Percentiles rank a stretch among this genome's conserved stretches.
These are phyloP conservation scores for Pseudoperonospora humuli DNA, from an alignment of 352 stramenopile genomes.

Conservation along the genomic window DNA sequence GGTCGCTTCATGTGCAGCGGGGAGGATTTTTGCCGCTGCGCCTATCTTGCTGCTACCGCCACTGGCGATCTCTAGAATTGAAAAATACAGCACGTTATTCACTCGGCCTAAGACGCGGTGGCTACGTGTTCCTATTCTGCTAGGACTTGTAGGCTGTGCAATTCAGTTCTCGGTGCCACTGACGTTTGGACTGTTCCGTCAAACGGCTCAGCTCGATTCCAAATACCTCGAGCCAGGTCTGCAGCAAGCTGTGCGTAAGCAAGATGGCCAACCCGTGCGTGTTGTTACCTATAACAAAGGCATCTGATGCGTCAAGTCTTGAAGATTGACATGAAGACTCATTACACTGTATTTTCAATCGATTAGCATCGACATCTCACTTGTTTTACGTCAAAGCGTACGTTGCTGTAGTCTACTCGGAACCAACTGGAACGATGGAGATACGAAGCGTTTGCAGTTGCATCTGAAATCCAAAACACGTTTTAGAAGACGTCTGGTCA, in stretches of 20 bases:
- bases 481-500: neutral
- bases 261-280: constrained; percentile 44
- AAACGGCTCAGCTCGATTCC: constrained; percentile 59
- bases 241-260: constrained; percentile 22
- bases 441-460: constrained; percentile 47
- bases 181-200: constrained; percentile 81
- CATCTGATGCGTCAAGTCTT: constrained; percentile 27
- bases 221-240: constrained; percentile 66
- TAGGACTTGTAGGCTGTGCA: constrained; percentile 59
- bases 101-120: constrained; percentile 22
- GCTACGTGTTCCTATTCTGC: constrained; percentile 57
- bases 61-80: constrained; percentile 46
- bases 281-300: constrained; percentile 82
- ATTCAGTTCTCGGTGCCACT: constrained; percentile 83
- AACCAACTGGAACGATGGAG: constrained; percentile 51
- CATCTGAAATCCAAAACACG: constrained; percentile 29
- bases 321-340: neutral
- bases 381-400: constrained; percentile 3
- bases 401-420: constrained; percentile 39
- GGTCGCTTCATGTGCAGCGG: constrained; percentile 65
- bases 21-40: constrained; percentile 70
- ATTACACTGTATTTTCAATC: neutral
- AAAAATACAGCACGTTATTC: constrained; percentile 35
- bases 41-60: constrained; percentile 76
- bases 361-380: too few species aligned